Percentiles rank a stretch among this genome's conserved stretches.
Conservation (phyloP, 2,329 filamentous ascomycete species). For the Colletotrichum acutatum region DNA sequence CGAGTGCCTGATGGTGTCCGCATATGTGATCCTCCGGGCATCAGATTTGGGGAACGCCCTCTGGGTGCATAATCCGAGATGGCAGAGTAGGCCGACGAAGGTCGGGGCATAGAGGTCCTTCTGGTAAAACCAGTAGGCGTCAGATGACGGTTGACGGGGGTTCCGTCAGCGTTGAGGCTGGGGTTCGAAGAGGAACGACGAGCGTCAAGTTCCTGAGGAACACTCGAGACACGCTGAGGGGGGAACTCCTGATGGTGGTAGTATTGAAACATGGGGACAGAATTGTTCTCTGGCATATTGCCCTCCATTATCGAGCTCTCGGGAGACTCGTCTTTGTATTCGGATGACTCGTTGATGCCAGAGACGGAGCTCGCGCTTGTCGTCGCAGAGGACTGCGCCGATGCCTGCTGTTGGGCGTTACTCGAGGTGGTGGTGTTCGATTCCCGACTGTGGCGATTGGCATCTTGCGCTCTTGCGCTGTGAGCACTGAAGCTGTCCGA, state of each 20-base stretch:
- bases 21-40: constrained; percentile 53
- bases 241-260: constrained; percentile 66
- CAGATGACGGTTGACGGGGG: constrained; percentile 69
- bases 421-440: constrained; percentile 61
- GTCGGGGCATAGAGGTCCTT: constrained; percentile 72
- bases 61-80: constrained; percentile 75
- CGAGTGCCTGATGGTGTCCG: constrained; percentile 61
- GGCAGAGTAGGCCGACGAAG: constrained; percentile 80
- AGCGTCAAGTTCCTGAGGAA: constrained; percentile 53
- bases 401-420: constrained; percentile 59
- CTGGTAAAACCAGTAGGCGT: constrained; percentile 67
- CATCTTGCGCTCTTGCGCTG: constrained; percentile 48
- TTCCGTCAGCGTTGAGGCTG: constrained; percentile 58
- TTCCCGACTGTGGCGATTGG: constrained; percentile 62
- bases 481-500: constrained; percentile 46
- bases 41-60: constrained; percentile 68
- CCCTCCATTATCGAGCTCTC: constrained; percentile 63
- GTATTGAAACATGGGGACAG: constrained; percentile 70
- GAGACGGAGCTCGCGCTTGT: constrained; percentile 68
- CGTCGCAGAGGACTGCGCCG: constrained; percentile 62
- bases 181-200: constrained; percentile 59
- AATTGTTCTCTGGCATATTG: constrained; percentile 51
- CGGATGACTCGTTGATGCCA: constrained; percentile 59
- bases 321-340: constrained; percentile 58
- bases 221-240: constrained; percentile 51